Percentiles rank a stretch among this genome's conserved stretches.
Evolutionary conservation across 305 asterid genomes (phyloP).

Genomic region (Rubia occidens): DNA sequence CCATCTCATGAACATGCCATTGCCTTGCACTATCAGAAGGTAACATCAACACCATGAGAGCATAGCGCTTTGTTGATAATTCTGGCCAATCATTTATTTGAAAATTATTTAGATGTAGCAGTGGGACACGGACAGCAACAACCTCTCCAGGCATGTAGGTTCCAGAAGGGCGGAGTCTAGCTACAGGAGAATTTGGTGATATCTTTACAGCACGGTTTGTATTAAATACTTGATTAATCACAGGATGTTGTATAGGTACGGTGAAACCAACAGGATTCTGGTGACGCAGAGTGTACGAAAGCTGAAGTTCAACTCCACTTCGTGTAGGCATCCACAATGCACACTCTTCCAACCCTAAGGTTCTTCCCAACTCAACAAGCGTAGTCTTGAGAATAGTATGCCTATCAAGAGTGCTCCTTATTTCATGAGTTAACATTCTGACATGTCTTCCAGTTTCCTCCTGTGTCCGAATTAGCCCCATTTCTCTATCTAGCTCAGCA

Average conservation of each 20-base stretch:
- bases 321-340: conserved; percentile 99
- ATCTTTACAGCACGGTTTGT: conserved; percentile 71
- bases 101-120: conserved; percentile 75
- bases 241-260: conserved; percentile 85
- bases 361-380: conserved; percentile 89
- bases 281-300: conserved; percentile 86
- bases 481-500: conserved; percentile 91
- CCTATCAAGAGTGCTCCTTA: conserved; percentile 94
- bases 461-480: conserved; percentile 98
- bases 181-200: conserved; percentile 80
- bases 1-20: conserved; percentile 94
- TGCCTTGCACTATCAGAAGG: conserved; percentile 96
- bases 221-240: conserved; percentile 65
- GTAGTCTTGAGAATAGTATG: conserved; percentile 94
- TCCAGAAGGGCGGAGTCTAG: conserved; percentile 68
- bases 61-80: conserved; percentile 78
- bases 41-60: conserved; percentile 96
- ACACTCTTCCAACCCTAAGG: conserved; percentile 86
- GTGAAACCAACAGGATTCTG: conserved; percentile 86
- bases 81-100: conserved; percentile 99
- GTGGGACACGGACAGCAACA: conserved; percentile 96
- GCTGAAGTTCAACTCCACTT: conserved; percentile 87
- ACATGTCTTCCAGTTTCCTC: conserved; percentile 98
- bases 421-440: conserved; percentile 97
- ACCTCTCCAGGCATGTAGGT: conserved; percentile 87